These are phyloP conservation scores for Serendipita sp. DNA, from an alignment of 768 basidiomycete genomes.

Conservation along the genomic window DNA sequence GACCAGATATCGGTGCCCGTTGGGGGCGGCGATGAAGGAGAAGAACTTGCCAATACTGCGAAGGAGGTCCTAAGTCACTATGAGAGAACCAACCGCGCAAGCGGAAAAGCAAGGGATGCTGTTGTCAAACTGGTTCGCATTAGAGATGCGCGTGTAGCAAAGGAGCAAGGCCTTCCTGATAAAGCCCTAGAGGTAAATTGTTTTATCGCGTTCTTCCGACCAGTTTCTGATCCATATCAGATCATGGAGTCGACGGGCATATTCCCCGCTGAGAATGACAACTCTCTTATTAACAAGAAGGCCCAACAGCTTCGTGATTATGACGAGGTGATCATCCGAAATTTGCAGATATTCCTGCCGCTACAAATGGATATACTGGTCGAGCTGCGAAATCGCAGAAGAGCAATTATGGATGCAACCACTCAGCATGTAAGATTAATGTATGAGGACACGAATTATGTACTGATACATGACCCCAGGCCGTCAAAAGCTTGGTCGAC, in stretches of 20 bases:
- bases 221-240: conserved; percentile 24
- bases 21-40: conserved; percentile 36
- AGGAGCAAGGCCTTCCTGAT: conserved; percentile 56
- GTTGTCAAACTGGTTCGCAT: conserved; percentile 62
- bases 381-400: conserved; percentile 49
- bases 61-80: conserved; percentile 66
- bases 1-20: conserved; percentile 56
- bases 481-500: conserved; percentile 48
- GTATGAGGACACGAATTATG: conserved; percentile 14
- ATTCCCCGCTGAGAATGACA: conserved; percentile 74
- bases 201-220: background rate
- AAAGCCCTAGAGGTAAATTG: conserved; percentile 61
- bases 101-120: conserved; percentile 58
- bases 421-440: conserved; percentile 49
- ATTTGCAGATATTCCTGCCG: conserved; percentile 74
- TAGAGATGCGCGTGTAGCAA: conserved; percentile 64
- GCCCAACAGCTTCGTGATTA: conserved; percentile 87
- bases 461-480: conserved; percentile 26
- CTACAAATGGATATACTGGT: conserved; percentile 88
- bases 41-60: conserved; percentile 56
- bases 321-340: conserved; percentile 68
- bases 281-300: conserved; percentile 66
- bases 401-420: conserved; percentile 62
- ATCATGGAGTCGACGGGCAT: conserved; percentile 77
- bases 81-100: conserved; percentile 56